Evolutionary conservation across 2,329 filamentous ascomycete species (phyloP).

Genomic region (Sphaerostilbella broomeana): DNA sequence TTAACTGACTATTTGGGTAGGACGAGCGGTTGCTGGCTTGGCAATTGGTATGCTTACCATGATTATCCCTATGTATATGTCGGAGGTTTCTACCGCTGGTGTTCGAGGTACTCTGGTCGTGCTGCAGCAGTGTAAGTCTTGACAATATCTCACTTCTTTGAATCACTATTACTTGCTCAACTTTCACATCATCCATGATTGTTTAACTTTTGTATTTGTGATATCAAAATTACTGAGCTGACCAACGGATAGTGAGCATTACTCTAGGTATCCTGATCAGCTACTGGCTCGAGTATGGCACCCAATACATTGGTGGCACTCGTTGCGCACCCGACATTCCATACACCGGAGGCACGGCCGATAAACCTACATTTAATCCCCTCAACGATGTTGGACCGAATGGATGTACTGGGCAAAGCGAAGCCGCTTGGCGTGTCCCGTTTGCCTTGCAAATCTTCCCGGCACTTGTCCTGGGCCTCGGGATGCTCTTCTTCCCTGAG

Average conservation of each 20-base stretch:
- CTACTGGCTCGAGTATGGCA: conserved; percentile 38
- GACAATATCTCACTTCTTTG: too few species aligned
- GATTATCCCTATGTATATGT: conserved; percentile 39
- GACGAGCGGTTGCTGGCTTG: conserved; percentile 38
- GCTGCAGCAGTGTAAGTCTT: conserved; percentile 29
- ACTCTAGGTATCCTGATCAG: conserved; percentile 36
- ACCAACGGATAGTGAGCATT: conserved; percentile 25
- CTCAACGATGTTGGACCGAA: conserved; percentile 32
- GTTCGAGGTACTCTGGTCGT: conserved; percentile 42
- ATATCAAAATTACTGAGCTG: background rate
- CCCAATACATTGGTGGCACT: conserved; percentile 35
- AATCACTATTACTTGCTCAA: background rate
- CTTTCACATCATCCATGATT: too few species aligned
- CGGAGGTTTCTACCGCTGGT: conserved; percentile 42
- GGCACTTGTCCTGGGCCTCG: conserved; percentile 46
- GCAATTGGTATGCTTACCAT: conserved; percentile 36
- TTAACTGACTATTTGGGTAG: conserved; percentile 16
- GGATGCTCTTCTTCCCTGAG: conserved; percentile 47
- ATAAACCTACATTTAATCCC: conserved; percentile 35
- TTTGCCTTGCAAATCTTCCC: conserved; percentile 48
- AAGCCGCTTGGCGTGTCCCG: conserved; percentile 40
- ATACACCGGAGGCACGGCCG: conserved; percentile 37
- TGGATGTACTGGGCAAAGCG: conserved; percentile 39
- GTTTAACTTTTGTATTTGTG: too few species aligned
- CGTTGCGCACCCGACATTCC: conserved; percentile 41